A percentile compares a stretch with the other conserved stretches of the same genome.
Evolutionary conservation across 2,329 filamentous ascomycete species (phyloP).

Genomic region (Aspergillus piperis): DNA sequence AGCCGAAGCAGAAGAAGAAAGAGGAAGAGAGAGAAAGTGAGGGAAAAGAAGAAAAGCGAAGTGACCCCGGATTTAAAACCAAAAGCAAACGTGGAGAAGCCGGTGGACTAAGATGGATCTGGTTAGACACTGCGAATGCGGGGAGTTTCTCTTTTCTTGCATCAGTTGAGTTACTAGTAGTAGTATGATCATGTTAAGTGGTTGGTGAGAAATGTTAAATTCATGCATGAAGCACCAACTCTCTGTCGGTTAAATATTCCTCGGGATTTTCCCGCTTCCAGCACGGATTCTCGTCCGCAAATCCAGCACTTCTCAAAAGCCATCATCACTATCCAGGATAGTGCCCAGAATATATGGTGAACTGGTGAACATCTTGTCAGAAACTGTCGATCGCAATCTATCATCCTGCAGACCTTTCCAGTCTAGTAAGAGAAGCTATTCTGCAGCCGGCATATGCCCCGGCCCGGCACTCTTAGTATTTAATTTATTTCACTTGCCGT

Average conservation of each 20-base stretch:
- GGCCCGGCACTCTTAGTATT: no score
- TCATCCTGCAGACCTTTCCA: no score
- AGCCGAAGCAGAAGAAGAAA: neutral
- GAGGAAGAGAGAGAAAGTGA: conserved; percentile 7
- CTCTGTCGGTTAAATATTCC: conserved; percentile 9
- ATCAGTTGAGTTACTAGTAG: no score
- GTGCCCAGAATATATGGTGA: neutral
- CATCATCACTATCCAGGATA: neutral
- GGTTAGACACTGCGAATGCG: conserved; percentile 4
- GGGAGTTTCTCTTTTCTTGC: neutral
- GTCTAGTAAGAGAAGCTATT: no score
- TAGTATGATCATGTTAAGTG: no score
- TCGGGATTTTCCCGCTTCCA: conserved; percentile 23
- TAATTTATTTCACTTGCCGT: no score
- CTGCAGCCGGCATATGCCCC: no score
- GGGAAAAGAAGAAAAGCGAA: conserved; percentile 7
- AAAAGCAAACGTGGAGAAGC: conserved; percentile 26
- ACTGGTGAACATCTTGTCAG: neutral
- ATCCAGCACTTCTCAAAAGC: no score
- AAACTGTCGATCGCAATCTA: neutral
- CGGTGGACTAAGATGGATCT: neutral
- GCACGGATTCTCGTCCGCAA: conserved; percentile 19
- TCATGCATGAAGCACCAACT: neutral
- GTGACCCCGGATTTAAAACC: conserved; percentile 17
- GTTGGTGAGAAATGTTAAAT: neutral